These are phyloP conservation scores for Suillus paluster DNA, from an alignment of 768 basidiomycete species.

Conservation along the genomic window DNA sequence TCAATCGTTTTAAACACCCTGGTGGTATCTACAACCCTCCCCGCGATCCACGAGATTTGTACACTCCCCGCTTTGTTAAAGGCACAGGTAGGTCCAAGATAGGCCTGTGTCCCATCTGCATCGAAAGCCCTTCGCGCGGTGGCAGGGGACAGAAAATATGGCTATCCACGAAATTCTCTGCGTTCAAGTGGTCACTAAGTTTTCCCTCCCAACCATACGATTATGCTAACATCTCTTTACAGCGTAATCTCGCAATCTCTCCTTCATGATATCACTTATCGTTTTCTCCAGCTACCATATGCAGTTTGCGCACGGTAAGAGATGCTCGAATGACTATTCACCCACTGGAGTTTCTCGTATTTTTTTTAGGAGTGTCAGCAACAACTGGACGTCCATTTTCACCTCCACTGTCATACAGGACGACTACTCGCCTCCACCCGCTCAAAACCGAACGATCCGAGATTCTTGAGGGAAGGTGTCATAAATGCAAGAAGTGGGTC, in stretches of 20 bases:
- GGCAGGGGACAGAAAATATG: slow-evolving; percentile 68
- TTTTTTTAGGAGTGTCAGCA: slow-evolving; percentile 66
- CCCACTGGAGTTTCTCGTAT: slow-evolving; percentile 9
- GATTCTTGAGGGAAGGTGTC: slow-evolving; percentile 76
- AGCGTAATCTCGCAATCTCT: slow-evolving; percentile 21
- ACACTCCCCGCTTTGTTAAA: slow-evolving; percentile 78
- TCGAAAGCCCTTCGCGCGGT: slow-evolving; percentile 61
- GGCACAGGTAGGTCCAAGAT: slow-evolving; percentile 71
- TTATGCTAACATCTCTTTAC: slow-evolving; percentile 2
- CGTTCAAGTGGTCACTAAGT: slow-evolving; percentile 68
- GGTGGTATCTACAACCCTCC: slow-evolving; percentile 64
- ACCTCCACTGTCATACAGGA: slow-evolving; percentile 70
- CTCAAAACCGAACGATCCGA: slow-evolving; percentile 62
- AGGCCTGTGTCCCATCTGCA: slow-evolving; percentile 79
- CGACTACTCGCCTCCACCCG: slow-evolving; percentile 45
- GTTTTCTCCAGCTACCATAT: slow-evolving; percentile 69
- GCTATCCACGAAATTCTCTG: slow-evolving; percentile 81
- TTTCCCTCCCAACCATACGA: not conserved
- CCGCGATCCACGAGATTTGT: slow-evolving; percentile 65
- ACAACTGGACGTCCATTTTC: slow-evolving; percentile 73
- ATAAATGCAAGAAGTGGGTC: slow-evolving; percentile 77
- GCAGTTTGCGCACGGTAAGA: slow-evolving; percentile 77
- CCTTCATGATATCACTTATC: slow-evolving; percentile 10
- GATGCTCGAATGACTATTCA: not conserved
- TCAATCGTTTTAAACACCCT: slow-evolving; percentile 25